A percentile compares a stretch with the other conserved stretches of the same genome.
phyloP scores from a whole-genome alignment of 2,329 filamentous ascomycete species.

The Phaeosphaeriaceae sp. region DNA sequence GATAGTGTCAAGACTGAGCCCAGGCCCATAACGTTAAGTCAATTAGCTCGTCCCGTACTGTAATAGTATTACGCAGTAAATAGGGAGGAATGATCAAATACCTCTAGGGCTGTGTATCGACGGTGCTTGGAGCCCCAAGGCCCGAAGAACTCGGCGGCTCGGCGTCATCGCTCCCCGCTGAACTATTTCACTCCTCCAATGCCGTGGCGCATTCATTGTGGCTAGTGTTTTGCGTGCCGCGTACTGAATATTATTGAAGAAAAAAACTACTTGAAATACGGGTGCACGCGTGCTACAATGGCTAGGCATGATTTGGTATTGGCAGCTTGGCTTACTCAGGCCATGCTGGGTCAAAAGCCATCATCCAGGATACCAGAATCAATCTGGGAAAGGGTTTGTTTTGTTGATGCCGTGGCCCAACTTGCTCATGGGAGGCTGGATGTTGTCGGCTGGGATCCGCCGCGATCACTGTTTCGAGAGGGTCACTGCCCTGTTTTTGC shows the following conservation, averaged over 20 bases:
- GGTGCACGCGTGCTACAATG: not conserved
- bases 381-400: too few species aligned
- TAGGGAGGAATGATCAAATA: conserved; percentile 8
- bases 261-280: not conserved
- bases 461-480: not conserved
- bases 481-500: not conserved
- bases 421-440: conserved; percentile 3
- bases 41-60: too few species aligned
- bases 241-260: too few species aligned
- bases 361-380: not conserved
- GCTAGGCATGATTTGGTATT: not conserved
- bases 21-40: too few species aligned
- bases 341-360: too few species aligned
- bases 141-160: conserved; percentile 15
- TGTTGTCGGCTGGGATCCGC: not conserved
- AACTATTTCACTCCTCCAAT: conserved; percentile 3
- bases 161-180: conserved; percentile 15
- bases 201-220: conserved; percentile 7
- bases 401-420: conserved; percentile 2
- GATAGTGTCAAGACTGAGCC: too few species aligned
- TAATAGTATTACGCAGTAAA: too few species aligned
- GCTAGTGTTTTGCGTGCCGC: conserved; percentile 4
- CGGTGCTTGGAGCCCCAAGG: conserved; percentile 6
- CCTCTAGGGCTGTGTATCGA: too few species aligned
- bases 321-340: conserved; percentile 4